Evolutionary conservation across 2,329 filamentous ascomycete species (phyloP), one percentile per base, ranked within the genome.

Genomic region (Blumeriella jaapii): DNA sequence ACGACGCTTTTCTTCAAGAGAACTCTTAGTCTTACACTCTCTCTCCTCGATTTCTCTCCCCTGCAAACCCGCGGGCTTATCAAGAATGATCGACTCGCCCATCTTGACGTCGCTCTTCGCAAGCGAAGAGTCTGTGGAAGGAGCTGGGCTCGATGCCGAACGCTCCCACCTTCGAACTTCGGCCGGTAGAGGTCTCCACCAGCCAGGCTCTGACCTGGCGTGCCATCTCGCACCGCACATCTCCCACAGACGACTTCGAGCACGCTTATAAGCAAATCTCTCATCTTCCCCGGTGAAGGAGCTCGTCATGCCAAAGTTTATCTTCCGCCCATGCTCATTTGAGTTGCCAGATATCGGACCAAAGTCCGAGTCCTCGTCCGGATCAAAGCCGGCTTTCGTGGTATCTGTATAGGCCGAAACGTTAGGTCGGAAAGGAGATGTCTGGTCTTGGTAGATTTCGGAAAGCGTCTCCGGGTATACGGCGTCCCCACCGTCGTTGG

Each of bases 221-320:
- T 84, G 83, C 82, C 82, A 89, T 41, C 69, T 63, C 23, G 63
- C 65, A 12, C 80, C 74, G 55, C 82, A 89, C 54, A 91, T 74
- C 59, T 91, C 82, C 82, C 82, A 91, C 3, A 91, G 61, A n/a
- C 83, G 64, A 45, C 78, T 83, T 27, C 74, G 67, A 2, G 82
- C 83, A 15, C 83, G 67, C 57, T 83, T 83, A 48, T 85, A 87
- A 0, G 82, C 82, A 54, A 91, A 91, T 9, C 74, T 66, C 56
- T 89, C 82, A 55, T 89, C 83, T 54, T 87, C 80, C 9, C 83
- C 83, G 0, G 79, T 87, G 50, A 89, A 81, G 0, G 71, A 74
- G 8, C 67, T 62, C 0, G 77, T 69, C 44, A 78, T 74, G 31
- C 65, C 70, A 51, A 89, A 91, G 51, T 89, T 70, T 2, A 56